Percentiles rank a stretch among this genome's conserved stretches.
Conservation (phyloP, 768 basidiomycete species). For the Kwoniella europaea region DNA sequence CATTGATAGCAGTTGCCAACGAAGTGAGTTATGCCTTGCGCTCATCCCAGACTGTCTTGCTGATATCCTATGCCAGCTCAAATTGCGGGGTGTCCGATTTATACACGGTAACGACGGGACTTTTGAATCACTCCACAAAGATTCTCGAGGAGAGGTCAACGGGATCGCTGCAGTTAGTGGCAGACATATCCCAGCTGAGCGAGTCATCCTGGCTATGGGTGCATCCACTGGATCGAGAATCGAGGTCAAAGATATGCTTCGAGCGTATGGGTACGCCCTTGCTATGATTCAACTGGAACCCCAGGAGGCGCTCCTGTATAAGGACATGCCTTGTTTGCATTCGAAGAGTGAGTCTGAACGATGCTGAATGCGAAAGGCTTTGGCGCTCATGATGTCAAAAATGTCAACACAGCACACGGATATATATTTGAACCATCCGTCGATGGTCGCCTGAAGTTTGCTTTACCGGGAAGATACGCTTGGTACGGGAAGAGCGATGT, state of each 20-base stretch:
- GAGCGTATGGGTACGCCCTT: constrained; percentile 9
- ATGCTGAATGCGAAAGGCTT: not conserved
- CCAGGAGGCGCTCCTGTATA: constrained; percentile 3
- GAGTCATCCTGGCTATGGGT: constrained; percentile 7
- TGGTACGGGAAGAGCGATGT: constrained; percentile 6
- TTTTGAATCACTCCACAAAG: constrained; percentile 6
- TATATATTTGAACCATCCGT: constrained; percentile 12
- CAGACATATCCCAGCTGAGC: constrained; percentile 2
- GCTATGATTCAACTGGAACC: constrained; percentile 14
- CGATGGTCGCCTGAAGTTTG: constrained; percentile 8
- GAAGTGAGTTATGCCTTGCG: not conserved
- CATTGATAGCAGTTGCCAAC: constrained; percentile 1
- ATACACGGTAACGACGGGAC: constrained; percentile 11
- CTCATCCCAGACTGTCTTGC: too few relatives aligned
- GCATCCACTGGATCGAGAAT: not conserved
- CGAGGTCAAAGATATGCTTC: constrained; percentile 4
- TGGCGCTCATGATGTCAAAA: not conserved
- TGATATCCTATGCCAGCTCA: not conserved
- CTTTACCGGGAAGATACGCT: constrained; percentile 12
- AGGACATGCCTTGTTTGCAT: constrained; percentile 10
- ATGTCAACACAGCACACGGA: not conserved
- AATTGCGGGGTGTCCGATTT: constrained; percentile 2
- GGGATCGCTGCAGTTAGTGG: not conserved
- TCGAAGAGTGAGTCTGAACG: constrained; percentile 1
- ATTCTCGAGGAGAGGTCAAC: constrained; percentile 7